phyloP scores from a whole-genome alignment of 805 yeast species.

The Metschnikowia hibisci region DNA sequence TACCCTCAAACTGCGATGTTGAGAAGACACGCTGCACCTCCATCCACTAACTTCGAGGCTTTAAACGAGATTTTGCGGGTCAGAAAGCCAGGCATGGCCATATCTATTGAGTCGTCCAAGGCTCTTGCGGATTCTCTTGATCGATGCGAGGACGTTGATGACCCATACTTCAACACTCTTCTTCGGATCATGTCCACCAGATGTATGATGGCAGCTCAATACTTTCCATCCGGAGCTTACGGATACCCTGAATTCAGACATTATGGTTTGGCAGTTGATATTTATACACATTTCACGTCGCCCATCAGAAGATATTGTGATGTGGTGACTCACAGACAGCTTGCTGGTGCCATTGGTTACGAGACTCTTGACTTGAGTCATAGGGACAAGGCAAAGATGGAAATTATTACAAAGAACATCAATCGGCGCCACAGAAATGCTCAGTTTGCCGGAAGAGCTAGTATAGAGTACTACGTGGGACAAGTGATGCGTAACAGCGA shows the following conservation, averaged over 20 bases:
- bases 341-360: constrained; percentile 97
- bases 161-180: constrained; percentile 88
- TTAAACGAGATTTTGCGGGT: constrained; percentile 85
- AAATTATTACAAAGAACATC: constrained; percentile 79
- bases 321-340: constrained; percentile 93
- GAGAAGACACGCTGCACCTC: constrained; percentile 97
- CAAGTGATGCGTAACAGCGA: constrained; percentile 90
- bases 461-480: constrained; percentile 96
- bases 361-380: constrained; percentile 79
- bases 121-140: constrained; percentile 93
- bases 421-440: constrained; percentile 96
- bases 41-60: constrained; percentile 84
- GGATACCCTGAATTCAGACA: constrained; percentile 91
- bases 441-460: constrained; percentile 97
- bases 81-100: constrained; percentile 62
- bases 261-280: constrained; percentile 96
- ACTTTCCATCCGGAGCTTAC: constrained; percentile 85
- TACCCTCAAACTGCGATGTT: constrained; percentile 98
- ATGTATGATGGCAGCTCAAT: constrained; percentile 99
- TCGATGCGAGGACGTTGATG: constrained; percentile 74
- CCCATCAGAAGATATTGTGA: constrained; percentile 98
- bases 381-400: constrained; percentile 88
- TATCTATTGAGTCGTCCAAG: constrained; percentile 80
- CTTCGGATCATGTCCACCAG: constrained; percentile 96
- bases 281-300: constrained; percentile 96